Evolutionary conservation across 2,329 filamentous ascomycete genomes (phyloP).

Genomic region (Rutstroemia sydowiana): DNA sequence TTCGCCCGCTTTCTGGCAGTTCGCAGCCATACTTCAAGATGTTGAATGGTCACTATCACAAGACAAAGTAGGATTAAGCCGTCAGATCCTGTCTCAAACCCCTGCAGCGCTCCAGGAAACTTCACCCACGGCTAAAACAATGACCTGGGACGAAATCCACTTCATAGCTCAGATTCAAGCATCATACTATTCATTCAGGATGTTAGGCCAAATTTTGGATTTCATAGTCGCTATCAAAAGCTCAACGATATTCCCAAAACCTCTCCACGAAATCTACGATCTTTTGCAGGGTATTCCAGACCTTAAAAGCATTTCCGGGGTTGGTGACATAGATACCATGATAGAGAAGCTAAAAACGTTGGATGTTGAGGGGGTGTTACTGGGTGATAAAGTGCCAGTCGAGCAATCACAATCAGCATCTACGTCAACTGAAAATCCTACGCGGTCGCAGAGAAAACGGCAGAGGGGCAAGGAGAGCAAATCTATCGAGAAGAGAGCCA

Average conservation of each 20-base stretch:
- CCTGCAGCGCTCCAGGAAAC: not conserved
- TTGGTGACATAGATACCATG: not conserved
- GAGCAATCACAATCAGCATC: not conserved
- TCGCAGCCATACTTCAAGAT: slow-evolving; percentile 25
- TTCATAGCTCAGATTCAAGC: slow-evolving; percentile 28
- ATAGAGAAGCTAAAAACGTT: not conserved
- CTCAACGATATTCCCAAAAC: slow-evolving; percentile 6
- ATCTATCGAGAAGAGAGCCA: not conserved
- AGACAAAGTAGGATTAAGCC: slow-evolving; percentile 17
- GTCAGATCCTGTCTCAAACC: not conserved
- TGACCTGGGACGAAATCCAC: slow-evolving; percentile 29
- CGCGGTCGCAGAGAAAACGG: slow-evolving; percentile 20
- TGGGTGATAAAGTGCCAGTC: not conserved
- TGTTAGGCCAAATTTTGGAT: slow-evolving; percentile 27
- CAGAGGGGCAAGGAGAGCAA: slow-evolving; percentile 10
- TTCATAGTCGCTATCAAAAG: slow-evolving; percentile 12
- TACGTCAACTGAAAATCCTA: not conserved
- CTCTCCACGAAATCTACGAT: slow-evolving; percentile 10
- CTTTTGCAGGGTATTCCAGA: slow-evolving; percentile 20
- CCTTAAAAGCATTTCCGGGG: not conserved
- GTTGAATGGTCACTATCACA: slow-evolving; percentile 22
- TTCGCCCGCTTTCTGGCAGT: slow-evolving; percentile 21
- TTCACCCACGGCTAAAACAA: not conserved
- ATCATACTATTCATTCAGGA: slow-evolving; percentile 29
- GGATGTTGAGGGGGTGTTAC: not conserved